phyloP scores from a whole-genome alignment of 164 flowering plant genomes.

The Tetracentron sinense region DNA sequence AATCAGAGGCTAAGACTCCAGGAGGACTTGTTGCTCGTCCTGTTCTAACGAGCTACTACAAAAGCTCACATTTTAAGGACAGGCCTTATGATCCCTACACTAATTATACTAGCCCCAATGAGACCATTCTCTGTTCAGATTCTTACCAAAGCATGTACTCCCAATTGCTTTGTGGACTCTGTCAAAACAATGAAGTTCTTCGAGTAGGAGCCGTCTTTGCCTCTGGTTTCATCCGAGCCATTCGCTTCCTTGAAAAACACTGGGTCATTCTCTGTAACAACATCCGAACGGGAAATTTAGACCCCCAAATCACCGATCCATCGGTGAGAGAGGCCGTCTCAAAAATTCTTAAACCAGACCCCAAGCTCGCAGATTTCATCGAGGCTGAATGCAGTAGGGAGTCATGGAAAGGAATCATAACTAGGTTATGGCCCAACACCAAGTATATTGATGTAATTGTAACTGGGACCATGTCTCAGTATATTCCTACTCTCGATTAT shows the following conservation, averaged over 20 bases:
- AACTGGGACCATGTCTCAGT: slow-evolving; percentile 98
- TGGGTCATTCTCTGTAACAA: slow-evolving; percentile 59
- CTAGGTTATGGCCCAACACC: slow-evolving; percentile 90
- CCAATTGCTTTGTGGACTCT: slow-evolving; percentile 84
- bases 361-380: slow-evolving; percentile 68
- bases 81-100: slow-evolving; percentile 87
- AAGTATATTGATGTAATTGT: slow-evolving; percentile 93
- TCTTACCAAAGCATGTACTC: slow-evolving; percentile 97
- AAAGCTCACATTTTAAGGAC: slow-evolving; percentile 66
- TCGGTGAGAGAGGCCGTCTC: slow-evolving; percentile 60
- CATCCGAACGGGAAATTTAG: slow-evolving; percentile 57
- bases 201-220: slow-evolving; percentile 97
- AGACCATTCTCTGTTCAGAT: slow-evolving; percentile 80
- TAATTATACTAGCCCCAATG: slow-evolving; percentile 92
- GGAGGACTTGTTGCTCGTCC: slow-evolving; percentile 83
- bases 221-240: slow-evolving; percentile 90
- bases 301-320: slow-evolving; percentile 62
- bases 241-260: slow-evolving; percentile 81
- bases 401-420: slow-evolving; percentile 89
- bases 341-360: slow-evolving; percentile 62
- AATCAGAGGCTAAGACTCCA: slow-evolving; percentile 83
- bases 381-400: slow-evolving; percentile 59
- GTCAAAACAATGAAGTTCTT: slow-evolving; percentile 69
- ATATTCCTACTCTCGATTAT: slow-evolving; percentile 80
- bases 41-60: slow-evolving; percentile 87